These are phyloP conservation scores for Debaryomycetaceae sp. DNA, from an alignment of 1,139 yeast genomes.

Conservation along the genomic window DNA sequence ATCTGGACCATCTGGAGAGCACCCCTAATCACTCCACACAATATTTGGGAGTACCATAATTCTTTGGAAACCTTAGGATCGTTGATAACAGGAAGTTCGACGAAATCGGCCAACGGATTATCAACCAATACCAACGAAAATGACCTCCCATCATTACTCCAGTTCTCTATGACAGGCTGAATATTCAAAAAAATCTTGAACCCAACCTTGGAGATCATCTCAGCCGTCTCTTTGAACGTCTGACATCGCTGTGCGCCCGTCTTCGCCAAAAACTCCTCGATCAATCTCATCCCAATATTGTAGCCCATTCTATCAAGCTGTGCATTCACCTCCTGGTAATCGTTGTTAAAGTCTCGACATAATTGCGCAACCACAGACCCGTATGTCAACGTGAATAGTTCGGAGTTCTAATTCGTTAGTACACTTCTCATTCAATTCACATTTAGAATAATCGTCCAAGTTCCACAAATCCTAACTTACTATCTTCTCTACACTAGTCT, in stretches of 20 bases:
- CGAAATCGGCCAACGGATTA: constrained; percentile 93
- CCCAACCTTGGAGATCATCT: constrained; percentile 79
- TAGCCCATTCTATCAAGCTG: constrained; percentile 94
- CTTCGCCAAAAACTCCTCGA: constrained; percentile 90
- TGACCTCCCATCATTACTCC: constrained; percentile 73
- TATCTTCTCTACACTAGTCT: constrained; percentile 80
- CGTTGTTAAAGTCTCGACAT: constrained; percentile 75
- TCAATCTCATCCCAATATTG: constrained; percentile 84
- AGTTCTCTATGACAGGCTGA: constrained; percentile 70
- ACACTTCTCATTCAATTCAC: neutral
- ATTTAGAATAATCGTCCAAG: neutral
- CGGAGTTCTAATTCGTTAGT: constrained; percentile 60
- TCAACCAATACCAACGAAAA: constrained; percentile 75
- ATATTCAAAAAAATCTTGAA: constrained; percentile 86
- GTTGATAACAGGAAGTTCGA: constrained; percentile 68
- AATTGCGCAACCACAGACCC: constrained; percentile 95
- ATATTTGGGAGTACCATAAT: constrained; percentile 87
- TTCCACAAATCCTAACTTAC: constrained; percentile 34
- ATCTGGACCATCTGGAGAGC: constrained; percentile 95
- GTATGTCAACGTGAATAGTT: constrained; percentile 85
- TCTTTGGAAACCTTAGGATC: constrained; percentile 68
- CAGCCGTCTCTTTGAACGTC: constrained; percentile 82
- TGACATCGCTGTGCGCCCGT: constrained; percentile 82
- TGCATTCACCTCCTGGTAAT: constrained; percentile 73
- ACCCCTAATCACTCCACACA: constrained; percentile 88